Base-by-base conservation (phyloP, 192 early-diverging fungal species). In the Nowakowskiella sp. region DNA sequence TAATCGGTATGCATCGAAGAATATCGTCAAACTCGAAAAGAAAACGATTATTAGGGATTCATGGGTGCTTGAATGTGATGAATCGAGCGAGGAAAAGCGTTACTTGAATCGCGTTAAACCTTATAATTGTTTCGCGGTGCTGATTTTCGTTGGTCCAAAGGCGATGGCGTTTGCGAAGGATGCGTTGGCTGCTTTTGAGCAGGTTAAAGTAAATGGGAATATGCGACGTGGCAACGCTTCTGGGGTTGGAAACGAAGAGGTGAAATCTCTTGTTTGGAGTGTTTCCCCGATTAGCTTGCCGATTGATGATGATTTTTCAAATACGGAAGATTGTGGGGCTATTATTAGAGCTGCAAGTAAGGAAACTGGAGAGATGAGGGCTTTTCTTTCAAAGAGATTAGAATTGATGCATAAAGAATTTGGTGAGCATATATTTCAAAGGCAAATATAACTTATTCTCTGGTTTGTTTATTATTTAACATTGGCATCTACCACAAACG, bases 41-140 rank as follows among this genome's bases (percentile, higher is more conserved):
- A 46, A 51, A 19, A 44, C 46, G 16, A 42, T 62, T 13, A 43
- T 83, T 30, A 56, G 64, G n/a, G 73, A 71, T 50, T 43, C 55
- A 16, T 68, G 66, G 65, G 57, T 71, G 27, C 30, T 84, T 24
- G 58, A 79, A 29, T 62, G 80, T 36, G 60, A 63, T 29, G 74
- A 55, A 23, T 36, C 43, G 2, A 58, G 47, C 47, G 42, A 44
- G 46, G 54, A 43, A 30, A 57, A 46, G n/a, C 68, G 78, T 4
- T 83, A 78, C 48, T 73, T 70, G 23, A 28, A 68, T 2, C 60
- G 73, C 7, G 57, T 86, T 33, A 57, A 62, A 27, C 74, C 73
- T 1, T 81, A 81, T 44, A 67, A 72, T 5, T 82, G 81, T 33
- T 83, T 78, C 55, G 81, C 77, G 7, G 82, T 76, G 21, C 49